These are phyloP conservation scores for Trichoderma polysporum DNA, from an alignment of 2,329 filamentous ascomycete genomes.

Conservation along the genomic window DNA sequence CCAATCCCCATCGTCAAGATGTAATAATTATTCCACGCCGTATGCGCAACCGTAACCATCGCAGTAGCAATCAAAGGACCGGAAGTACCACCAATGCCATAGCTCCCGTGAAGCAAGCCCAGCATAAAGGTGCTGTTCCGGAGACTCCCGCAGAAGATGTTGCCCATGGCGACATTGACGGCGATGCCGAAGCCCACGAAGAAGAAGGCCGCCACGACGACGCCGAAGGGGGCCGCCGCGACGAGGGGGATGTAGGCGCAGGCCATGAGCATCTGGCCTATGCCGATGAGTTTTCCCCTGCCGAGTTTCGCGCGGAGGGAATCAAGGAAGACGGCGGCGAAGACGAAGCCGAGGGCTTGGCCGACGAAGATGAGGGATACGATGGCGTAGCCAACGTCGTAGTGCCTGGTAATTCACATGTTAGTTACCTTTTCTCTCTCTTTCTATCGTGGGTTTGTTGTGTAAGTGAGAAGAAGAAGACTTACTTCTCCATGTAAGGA, in stretches of 20 bases:
- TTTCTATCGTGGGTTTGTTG: background rate
- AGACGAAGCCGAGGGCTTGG: conserved; percentile 74
- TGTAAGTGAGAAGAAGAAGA: background rate
- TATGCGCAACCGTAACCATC: conserved; percentile 59
- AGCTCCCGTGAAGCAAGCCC: conserved; percentile 66
- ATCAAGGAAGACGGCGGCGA: conserved; percentile 69
- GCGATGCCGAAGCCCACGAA: conserved; percentile 61
- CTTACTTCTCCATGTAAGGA: conserved; percentile 70
- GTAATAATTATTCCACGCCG: conserved; percentile 72
- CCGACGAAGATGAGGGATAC: conserved; percentile 82
- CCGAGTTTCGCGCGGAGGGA: conserved; percentile 61
- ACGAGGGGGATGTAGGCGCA: conserved; percentile 65
- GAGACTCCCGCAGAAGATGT: conserved; percentile 58
- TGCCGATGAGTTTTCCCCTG: conserved; percentile 60
- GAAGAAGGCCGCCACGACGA: conserved; percentile 67
- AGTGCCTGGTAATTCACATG: conserved; percentile 49
- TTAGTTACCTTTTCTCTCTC: background rate
- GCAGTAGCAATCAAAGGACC: conserved; percentile 74
- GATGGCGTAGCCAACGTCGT: conserved; percentile 72
- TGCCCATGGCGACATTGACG: conserved; percentile 56
- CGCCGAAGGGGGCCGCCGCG: conserved; percentile 67
- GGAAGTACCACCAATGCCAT: conserved; percentile 63
- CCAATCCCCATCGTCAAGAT: conserved; percentile 61
- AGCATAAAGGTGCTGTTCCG: conserved; percentile 54
- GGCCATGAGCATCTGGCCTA: conserved; percentile 57